Evolutionary conservation across 2,329 filamentous ascomycete species (phyloP).

Genomic region (Coniosporium uncinatum): DNA sequence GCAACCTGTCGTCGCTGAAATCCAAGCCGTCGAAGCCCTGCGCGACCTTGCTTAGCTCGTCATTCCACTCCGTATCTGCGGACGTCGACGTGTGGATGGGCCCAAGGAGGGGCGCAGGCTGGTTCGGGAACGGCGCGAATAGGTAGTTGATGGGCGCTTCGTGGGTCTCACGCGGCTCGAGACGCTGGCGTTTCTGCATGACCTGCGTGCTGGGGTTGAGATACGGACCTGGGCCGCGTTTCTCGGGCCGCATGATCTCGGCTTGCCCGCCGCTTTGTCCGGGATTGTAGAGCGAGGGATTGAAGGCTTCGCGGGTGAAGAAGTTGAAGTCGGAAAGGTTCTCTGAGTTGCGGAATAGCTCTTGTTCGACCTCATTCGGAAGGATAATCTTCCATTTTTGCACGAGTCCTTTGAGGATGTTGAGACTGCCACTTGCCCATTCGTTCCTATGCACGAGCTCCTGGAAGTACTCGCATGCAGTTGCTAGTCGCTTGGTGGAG

Average conservation of each 20-base stretch:
- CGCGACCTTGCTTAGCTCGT: constrained; percentile 8
- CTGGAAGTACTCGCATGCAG: constrained; percentile 14
- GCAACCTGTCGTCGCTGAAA: constrained; percentile 15
- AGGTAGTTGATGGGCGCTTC: constrained; percentile 7
- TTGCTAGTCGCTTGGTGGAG: constrained; percentile 38
- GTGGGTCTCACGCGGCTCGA: not conserved
- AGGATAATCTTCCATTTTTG: constrained; percentile 15
- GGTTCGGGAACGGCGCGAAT: constrained; percentile 13
- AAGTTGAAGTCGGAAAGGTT: not conserved
- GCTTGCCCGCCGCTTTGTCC: too few species aligned
- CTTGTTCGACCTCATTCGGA: constrained; percentile 12
- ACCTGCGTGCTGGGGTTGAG: too few species aligned
- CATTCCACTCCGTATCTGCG: constrained; percentile 8
- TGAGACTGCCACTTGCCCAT: constrained; percentile 10
- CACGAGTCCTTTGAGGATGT: constrained; percentile 11
- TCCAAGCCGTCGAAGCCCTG: constrained; percentile 14
- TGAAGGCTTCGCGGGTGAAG: not conserved
- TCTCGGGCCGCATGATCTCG: not conserved
- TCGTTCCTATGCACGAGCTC: constrained; percentile 10
- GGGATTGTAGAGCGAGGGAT: not conserved
- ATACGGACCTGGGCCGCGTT: not conserved
- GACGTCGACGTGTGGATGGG: constrained; percentile 12
- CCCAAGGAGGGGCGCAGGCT: constrained; percentile 13
- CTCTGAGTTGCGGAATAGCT: constrained; percentile 10
- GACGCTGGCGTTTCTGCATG: not conserved